Evolutionary conservation across 2,329 filamentous ascomycete genomes (phyloP).

Genomic region (Magnaporthales sp.): DNA sequence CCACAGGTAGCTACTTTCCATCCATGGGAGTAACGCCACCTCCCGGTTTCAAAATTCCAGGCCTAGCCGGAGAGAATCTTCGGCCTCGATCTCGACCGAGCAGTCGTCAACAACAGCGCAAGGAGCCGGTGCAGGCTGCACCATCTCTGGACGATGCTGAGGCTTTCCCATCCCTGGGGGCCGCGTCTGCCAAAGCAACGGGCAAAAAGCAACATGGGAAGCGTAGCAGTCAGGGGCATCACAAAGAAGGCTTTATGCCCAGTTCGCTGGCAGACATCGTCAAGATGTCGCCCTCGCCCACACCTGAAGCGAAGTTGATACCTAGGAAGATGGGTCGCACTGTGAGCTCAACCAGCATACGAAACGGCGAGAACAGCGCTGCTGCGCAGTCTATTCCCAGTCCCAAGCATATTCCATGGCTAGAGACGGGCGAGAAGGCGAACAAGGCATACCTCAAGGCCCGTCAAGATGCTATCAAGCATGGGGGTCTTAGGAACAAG

Average conservation of each 20-base stretch:
- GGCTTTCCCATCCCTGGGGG: slow-evolving; percentile 84
- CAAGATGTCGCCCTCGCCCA: slow-evolving; percentile 87
- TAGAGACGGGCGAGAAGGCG: slow-evolving; percentile 83
- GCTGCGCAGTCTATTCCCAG: slow-evolving; percentile 76
- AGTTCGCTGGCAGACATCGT: slow-evolving; percentile 89
- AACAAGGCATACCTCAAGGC: slow-evolving; percentile 95
- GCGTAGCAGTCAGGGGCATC: slow-evolving; percentile 71
- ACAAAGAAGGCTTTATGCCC: slow-evolving; percentile 59
- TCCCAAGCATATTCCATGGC: slow-evolving; percentile 90
- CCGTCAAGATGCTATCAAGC: slow-evolving; percentile 91
- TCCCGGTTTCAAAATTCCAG: slow-evolving; percentile 59
- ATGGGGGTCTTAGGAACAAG: slow-evolving; percentile 92
- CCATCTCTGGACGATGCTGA: slow-evolving; percentile 88
- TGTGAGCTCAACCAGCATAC: slow-evolving; percentile 55
- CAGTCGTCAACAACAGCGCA: slow-evolving; percentile 58
- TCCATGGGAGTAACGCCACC: slow-evolving; percentile 54
- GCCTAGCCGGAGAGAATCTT: slow-evolving; percentile 47
- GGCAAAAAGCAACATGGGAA: slow-evolving; percentile 93
- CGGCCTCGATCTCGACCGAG: slow-evolving; percentile 73
- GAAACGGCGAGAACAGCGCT: slow-evolving; percentile 67
- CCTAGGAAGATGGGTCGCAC: slow-evolving; percentile 52
- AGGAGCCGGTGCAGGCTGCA: slow-evolving; percentile 55
- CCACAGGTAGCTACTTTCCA: slow-evolving; percentile 41
- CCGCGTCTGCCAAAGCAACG: slow-evolving; percentile 57
- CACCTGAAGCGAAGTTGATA: slow-evolving; percentile 47